Evolutionary conservation across 2,329 filamentous ascomycete genomes (phyloP).

Genomic region (Colletotrichum sp.): DNA sequence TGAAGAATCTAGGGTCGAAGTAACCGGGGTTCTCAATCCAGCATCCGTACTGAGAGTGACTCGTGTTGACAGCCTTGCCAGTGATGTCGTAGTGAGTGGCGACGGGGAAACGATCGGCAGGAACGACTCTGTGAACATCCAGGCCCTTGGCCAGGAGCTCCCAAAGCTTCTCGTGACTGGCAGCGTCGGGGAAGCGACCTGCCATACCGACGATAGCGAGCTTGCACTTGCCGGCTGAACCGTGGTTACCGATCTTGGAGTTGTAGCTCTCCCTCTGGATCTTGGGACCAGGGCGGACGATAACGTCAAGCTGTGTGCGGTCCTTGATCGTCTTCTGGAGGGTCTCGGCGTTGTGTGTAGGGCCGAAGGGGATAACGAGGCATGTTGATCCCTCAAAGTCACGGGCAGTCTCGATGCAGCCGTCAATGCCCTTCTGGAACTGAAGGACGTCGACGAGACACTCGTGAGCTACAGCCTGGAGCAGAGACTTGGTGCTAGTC

Average conservation of each 20-base stretch:
- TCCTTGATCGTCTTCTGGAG: conserved; percentile 47
- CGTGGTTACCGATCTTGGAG: conserved; percentile 51
- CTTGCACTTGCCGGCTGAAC: conserved; percentile 61
- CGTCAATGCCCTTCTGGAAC: conserved; percentile 53
- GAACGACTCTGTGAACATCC: conserved; percentile 65
- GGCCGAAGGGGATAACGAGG: conserved; percentile 55
- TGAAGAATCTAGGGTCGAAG: conserved; percentile 75
- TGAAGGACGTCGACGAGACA: conserved; percentile 55
- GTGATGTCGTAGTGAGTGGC: conserved; percentile 66
- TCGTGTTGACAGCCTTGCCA: conserved; percentile 68
- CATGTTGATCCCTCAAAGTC: conserved; percentile 43
- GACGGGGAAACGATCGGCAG: conserved; percentile 64
- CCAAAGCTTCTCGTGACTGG: conserved; percentile 44
- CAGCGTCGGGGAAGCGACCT: conserved; percentile 48
- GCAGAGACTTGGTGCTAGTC: conserved; percentile 44
- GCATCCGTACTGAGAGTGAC: conserved; percentile 34
- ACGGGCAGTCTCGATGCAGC: conserved; percentile 48
- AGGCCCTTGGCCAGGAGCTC: conserved; percentile 68
- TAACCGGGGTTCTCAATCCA: conserved; percentile 69
- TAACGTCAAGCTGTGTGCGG: conserved; percentile 47
- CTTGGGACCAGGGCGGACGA: conserved; percentile 41
- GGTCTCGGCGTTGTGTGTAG: conserved; percentile 53
- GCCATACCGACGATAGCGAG: conserved; percentile 79
- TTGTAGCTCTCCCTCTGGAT: conserved; percentile 37
- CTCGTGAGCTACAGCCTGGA: conserved; percentile 49